These are phyloP conservation scores for Microbotryum saponariae DNA, from an alignment of 1,284 basidiomycete genomes.

Conservation along the genomic window DNA sequence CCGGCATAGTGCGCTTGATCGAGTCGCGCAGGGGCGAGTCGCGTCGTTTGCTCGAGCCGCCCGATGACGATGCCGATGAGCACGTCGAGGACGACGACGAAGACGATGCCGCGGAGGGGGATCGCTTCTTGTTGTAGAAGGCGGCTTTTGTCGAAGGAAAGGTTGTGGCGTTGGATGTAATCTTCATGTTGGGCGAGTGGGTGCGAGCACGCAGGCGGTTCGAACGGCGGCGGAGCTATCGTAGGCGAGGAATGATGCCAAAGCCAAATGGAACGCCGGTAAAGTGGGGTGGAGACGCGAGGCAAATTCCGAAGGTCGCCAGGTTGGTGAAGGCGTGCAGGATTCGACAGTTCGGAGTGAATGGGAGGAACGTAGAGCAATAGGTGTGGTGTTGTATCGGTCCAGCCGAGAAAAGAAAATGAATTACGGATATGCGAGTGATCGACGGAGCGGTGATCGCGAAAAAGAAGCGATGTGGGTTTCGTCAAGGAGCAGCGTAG, in stretches of 20 bases:
- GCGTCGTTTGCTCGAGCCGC: slow-evolving; percentile 5
- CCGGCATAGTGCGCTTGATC: slow-evolving; percentile 20
- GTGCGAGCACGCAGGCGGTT: slow-evolving; percentile 1
- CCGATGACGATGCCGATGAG: slow-evolving; percentile 1
- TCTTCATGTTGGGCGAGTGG: background rate
- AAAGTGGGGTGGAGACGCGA: background rate
- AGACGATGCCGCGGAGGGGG: slow-evolving; percentile 1
- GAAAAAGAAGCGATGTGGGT: too few species aligned
- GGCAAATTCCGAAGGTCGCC: background rate
- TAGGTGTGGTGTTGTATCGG: too few species aligned
- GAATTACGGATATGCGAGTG: too few species aligned
- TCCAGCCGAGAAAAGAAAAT: too few species aligned
- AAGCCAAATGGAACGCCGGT: background rate
- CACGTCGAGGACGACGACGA: background rate
- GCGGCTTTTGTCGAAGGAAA: background rate
- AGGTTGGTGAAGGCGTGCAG: too few species aligned
- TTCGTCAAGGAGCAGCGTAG: too few species aligned
- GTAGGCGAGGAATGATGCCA: background rate
- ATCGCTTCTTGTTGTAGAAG: slow-evolving; percentile 11
- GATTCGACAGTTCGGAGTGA: too few species aligned
- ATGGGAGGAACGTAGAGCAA: too few species aligned
- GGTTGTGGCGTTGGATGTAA: background rate
- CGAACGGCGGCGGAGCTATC: background rate
- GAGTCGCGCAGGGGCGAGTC: slow-evolving; percentile 21
- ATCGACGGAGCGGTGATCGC: too few species aligned